phyloP scores from a whole-genome alignment of 345 rosid genomes.

The Euphorbia peplus region DNA sequence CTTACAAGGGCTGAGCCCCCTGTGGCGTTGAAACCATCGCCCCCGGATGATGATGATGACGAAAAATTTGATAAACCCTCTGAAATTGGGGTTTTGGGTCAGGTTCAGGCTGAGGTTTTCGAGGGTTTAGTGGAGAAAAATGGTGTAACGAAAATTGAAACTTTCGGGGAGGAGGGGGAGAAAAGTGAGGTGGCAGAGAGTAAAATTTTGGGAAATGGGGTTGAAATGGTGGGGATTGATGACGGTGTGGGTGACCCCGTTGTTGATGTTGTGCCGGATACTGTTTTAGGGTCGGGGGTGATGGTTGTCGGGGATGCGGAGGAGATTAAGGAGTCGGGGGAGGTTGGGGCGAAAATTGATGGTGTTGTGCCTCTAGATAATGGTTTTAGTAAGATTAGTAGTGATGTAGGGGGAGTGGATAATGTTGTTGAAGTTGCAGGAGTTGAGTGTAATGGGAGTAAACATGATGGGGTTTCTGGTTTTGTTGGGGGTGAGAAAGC shows the following conservation, averaged over 20 bases:
- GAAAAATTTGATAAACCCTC: slow-evolving; percentile 21
- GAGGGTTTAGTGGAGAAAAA: slow-evolving; percentile 21
- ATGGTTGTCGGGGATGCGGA: slow-evolving; percentile 37
- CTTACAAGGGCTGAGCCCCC: slow-evolving; percentile 26
- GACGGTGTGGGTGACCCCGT: slow-evolving; percentile 36
- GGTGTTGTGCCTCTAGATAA: slow-evolving; percentile 34
- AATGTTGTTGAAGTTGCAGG: slow-evolving; percentile 25
- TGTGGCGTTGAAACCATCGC: slow-evolving; percentile 12
- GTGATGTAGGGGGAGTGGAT: slow-evolving; percentile 23
- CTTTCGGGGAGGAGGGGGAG: slow-evolving; percentile 28
- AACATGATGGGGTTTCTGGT: slow-evolving; percentile 15
- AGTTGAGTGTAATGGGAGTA: slow-evolving; percentile 24
- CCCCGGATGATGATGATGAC: slow-evolving; percentile 15
- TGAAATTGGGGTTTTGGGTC: too few species aligned
- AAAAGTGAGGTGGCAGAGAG: slow-evolving; percentile 21
- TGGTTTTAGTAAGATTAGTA: slow-evolving; percentile 41
- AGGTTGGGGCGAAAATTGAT: slow-evolving; percentile 29
- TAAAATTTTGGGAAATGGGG: slow-evolving; percentile 4
- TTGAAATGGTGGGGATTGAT: slow-evolving; percentile 29
- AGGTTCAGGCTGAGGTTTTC: too few species aligned
- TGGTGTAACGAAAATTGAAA: too few species aligned
- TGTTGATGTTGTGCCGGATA: slow-evolving; percentile 33
- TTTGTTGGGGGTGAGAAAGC: slow-evolving; percentile 10
- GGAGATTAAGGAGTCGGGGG: slow-evolving; percentile 28
- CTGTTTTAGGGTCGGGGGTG: slow-evolving; percentile 26